A percentile compares a stretch with the other conserved stretches of the same genome.
Conservation (phyloP, 352 stramenopile genomes). For the Aphanomyces euteiches region DNA sequence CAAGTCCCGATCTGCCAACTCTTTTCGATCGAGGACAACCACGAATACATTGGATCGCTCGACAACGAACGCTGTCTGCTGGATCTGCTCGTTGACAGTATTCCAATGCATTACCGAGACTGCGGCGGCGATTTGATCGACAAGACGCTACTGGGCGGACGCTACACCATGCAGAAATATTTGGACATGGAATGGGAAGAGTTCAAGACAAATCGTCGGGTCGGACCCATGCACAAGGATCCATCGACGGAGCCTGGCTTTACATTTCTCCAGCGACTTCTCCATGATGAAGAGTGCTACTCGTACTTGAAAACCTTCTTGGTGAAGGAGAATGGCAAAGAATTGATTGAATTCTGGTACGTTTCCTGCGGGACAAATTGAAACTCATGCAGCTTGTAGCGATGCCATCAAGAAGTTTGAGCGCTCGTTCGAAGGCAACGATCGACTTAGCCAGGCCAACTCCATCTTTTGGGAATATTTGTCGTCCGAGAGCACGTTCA, state of each 20-base stretch:
- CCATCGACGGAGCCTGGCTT: slow-evolving; percentile 62
- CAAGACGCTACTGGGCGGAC: slow-evolving; percentile 78
- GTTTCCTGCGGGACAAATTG: background rate
- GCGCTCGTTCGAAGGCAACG: slow-evolving; percentile 55
- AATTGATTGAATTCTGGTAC: slow-evolving; percentile 31
- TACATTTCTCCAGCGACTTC: slow-evolving; percentile 81
- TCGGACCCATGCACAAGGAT: slow-evolving; percentile 55
- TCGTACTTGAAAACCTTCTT: slow-evolving; percentile 73
- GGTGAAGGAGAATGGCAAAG: slow-evolving; percentile 49
- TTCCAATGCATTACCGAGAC: slow-evolving; percentile 84
- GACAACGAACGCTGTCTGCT: slow-evolving; percentile 74
- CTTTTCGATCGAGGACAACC: slow-evolving; percentile 70
- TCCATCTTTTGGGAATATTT: slow-evolving; percentile 85
- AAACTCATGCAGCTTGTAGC: slow-evolving; percentile 52
- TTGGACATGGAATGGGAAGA: slow-evolving; percentile 52
- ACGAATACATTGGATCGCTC: slow-evolving; percentile 70
- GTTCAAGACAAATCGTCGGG: background rate
- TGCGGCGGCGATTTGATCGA: slow-evolving; percentile 80
- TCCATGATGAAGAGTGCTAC: slow-evolving; percentile 87
- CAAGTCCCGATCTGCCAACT: slow-evolving; percentile 57
- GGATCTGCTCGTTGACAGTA: slow-evolving; percentile 77
- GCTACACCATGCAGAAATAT: slow-evolving; percentile 74
- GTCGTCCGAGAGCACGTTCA: slow-evolving; percentile 51
- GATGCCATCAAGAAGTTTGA: slow-evolving; percentile 83
- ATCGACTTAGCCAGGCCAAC: slow-evolving; percentile 68